phyloP scores from a whole-genome alignment of 2,329 filamentous ascomycete species.

The Biscogniauxia mediterranea region DNA sequence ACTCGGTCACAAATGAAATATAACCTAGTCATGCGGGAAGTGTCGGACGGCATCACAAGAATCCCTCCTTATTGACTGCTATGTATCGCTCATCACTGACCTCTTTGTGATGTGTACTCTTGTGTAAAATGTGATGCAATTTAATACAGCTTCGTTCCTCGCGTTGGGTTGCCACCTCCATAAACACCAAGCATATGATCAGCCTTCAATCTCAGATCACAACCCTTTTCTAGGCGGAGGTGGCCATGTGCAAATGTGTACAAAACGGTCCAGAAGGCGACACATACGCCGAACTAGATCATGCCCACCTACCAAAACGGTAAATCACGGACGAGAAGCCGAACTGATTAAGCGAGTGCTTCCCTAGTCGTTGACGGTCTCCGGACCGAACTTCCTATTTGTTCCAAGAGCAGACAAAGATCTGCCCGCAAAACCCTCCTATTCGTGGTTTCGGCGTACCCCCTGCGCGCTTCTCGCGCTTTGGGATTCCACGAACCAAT shows the following conservation, averaged over 20 bases:
- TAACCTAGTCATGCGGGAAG: too few species aligned
- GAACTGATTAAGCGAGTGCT: background rate
- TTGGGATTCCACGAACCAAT: slow-evolving; percentile 28
- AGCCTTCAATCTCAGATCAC: background rate
- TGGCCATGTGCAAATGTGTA: background rate
- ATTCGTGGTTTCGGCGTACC: slow-evolving; percentile 21
- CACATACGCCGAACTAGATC: background rate
- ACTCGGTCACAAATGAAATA: too few species aligned
- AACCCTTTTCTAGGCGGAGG: background rate
- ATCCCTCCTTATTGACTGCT: too few species aligned
- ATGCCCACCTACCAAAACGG: background rate
- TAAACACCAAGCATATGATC: background rate
- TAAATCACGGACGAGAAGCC: background rate
- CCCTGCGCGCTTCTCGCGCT: slow-evolving; percentile 8
- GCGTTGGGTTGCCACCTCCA: background rate
- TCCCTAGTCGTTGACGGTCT: slow-evolving; percentile 16
- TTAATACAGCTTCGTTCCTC: background rate
- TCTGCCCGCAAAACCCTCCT: slow-evolving; percentile 15
- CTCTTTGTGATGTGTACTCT: background rate
- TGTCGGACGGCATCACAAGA: too few species aligned
- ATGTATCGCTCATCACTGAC: background rate
- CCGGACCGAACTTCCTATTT: slow-evolving; percentile 30
- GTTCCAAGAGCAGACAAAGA: slow-evolving; percentile 13
- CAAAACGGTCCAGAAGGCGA: background rate
- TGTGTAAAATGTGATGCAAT: background rate